Percentiles rank a stretch among this genome's conserved stretches.
Conservation (phyloP, 208 protist species). For the Naegleria lovaniensis region DNA sequence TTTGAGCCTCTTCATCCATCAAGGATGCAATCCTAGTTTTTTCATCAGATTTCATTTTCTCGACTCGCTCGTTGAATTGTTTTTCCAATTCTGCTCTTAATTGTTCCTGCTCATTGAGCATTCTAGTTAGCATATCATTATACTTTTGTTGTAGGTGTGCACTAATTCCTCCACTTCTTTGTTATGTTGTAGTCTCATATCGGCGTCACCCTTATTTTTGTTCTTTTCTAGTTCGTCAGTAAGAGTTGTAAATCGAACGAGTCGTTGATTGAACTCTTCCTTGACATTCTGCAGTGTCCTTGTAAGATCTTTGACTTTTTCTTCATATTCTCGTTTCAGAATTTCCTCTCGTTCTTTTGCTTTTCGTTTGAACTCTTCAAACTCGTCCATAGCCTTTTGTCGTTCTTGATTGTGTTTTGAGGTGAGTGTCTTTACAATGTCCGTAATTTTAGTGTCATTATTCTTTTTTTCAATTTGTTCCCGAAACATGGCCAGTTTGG, state of each 20-base stretch:
- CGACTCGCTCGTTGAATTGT: conserved; percentile 49
- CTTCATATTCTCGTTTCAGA: conserved; percentile 7
- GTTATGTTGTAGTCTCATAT: conserved; percentile 43
- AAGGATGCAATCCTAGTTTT: conserved; percentile 19
- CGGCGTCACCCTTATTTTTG: conserved; percentile 42
- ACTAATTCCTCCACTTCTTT: conserved; percentile 63
- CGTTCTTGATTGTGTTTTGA: conserved; percentile 46
- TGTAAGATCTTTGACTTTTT: conserved; percentile 27
- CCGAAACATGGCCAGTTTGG: conserved; percentile 49
- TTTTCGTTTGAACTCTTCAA: conserved; percentile 47
- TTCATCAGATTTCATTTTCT: conserved; percentile 40
- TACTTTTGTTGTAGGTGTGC: conserved; percentile 81
- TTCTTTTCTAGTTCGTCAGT: conserved; percentile 31
- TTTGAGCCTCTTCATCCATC: not conserved
- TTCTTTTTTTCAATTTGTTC: conserved; percentile 50
- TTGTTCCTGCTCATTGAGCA: conserved; percentile 67
- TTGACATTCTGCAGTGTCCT: conserved; percentile 16
- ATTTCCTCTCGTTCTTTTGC: conserved; percentile 46
- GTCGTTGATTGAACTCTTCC: conserved; percentile 23
- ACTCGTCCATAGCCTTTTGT: conserved; percentile 46
- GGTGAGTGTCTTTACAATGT: conserved; percentile 37
- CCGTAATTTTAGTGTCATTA: conserved; percentile 43
- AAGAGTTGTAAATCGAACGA: conserved; percentile 20
- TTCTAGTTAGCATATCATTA: conserved; percentile 77
- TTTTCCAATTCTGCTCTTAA: conserved; percentile 53